Evolutionary conservation across 345 rosid genomes (phyloP).

Genomic region (Populus davidiana): DNA sequence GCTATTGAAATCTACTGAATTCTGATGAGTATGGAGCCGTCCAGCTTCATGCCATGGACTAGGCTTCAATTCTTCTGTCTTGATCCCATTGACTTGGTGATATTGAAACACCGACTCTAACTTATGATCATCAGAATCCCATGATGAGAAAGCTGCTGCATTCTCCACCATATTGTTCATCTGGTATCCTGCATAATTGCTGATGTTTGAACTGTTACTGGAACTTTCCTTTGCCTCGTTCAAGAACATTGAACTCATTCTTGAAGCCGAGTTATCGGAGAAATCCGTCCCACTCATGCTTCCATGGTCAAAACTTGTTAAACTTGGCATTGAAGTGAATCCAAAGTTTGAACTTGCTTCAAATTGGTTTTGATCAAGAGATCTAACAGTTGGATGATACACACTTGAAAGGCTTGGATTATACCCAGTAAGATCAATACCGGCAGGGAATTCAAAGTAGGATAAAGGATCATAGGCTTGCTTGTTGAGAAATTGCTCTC

Average conservation of each 20-base stretch:
- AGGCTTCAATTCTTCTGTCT: slow-evolving; percentile 32
- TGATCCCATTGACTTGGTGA: slow-evolving; percentile 38
- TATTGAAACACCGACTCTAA: slow-evolving; percentile 38
- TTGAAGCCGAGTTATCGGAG: slow-evolving; percentile 42
- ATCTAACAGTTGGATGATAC: slow-evolving; percentile 15
- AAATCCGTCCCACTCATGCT: slow-evolving; percentile 34
- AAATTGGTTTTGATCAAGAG: slow-evolving; percentile 25
- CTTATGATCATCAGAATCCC: slow-evolving; percentile 26
- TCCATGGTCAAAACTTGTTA: slow-evolving; percentile 42
- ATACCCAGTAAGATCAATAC: slow-evolving; percentile 21
- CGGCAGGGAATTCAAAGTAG: slow-evolving; percentile 35
- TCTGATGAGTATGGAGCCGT: slow-evolving; percentile 26
- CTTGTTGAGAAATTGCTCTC: slow-evolving; percentile 25
- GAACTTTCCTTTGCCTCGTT: slow-evolving; percentile 42
- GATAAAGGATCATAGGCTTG: slow-evolving; percentile 36
- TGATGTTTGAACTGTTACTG: slow-evolving; percentile 52
- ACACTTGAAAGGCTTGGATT: slow-evolving; percentile 22
- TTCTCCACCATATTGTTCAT: slow-evolving; percentile 32
- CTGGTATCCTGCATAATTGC: slow-evolving; percentile 41
- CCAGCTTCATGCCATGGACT: slow-evolving; percentile 39
- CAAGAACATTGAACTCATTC: slow-evolving; percentile 34
- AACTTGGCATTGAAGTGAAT: slow-evolving; percentile 47
- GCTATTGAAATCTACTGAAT: slow-evolving; percentile 45
- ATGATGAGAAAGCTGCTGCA: slow-evolving; percentile 31
- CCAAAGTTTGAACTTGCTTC: slow-evolving; percentile 29